Base-by-base conservation (phyloP, 2,329 filamentous ascomycete genomes). In the Colletotrichum paranaense region DNA sequence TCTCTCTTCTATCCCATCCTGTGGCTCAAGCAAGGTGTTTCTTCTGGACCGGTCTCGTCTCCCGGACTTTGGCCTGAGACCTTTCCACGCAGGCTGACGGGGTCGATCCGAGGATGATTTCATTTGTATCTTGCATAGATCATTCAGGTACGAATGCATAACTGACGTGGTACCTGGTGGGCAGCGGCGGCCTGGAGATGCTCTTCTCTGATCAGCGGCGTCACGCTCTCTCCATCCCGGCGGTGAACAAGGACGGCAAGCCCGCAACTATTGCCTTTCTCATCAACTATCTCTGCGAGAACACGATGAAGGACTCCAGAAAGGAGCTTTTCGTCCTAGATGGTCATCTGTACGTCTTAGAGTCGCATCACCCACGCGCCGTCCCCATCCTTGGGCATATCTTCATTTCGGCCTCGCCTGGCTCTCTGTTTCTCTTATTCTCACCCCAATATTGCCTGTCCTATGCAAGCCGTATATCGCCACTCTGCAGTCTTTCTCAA, bases 301-400 rank as follows among this genome's bases (percentile, higher is more conserved):
- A 95, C 77, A 84, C 94, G 67, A 97, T 98, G 94, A 93, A 92
- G 77, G 95, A 98, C 82, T 88, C 88, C 28, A 89, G 96, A 70
- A 94, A 93, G 80, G 96, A 98, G 71, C 88, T 98, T 70, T 98
- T 99, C 80, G 91, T 98, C 42, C 87, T 98, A 26, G 94, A 98
- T 76, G 91, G 89, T 78, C 92, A 95, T 78, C 92, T 98, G 96
- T 98, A 90, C 81, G 95, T 90, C 65, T 72, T 68, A 62, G 52
- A 60, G 22, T 59, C 55, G 32, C 74, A 68, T 73, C 58, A 53
- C 67, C 73, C 65, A 62, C 71, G 70, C 63, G 49, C 53, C 53
- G 32, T 53, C 72, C 52, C 62, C 64, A 67, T 68, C 69, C 73
- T 75, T 30, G 24, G 46, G 46, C 72, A 59, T 62, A 16, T 60